These are phyloP conservation scores for Psilocybe sp. DNA, from an alignment of 768 basidiomycete genomes.

Conservation along the genomic window DNA sequence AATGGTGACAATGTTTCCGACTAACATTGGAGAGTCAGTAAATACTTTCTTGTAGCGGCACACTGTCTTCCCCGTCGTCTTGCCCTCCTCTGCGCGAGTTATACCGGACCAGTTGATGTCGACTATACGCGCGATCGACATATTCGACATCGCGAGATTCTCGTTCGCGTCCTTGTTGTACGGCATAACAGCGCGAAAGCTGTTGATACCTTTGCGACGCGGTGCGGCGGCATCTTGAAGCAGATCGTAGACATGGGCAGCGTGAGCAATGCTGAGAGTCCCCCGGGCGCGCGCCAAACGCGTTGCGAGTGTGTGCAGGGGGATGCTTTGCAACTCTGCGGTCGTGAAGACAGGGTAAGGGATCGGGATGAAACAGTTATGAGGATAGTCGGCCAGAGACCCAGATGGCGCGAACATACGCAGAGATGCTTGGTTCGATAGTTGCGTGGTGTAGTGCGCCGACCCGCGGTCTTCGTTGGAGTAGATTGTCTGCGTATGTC, in stretches of 20 bases:
- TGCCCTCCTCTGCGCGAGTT: conserved; percentile 13
- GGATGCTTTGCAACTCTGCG: conserved; percentile 21
- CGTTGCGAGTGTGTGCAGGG: conserved; percentile 22
- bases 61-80: conserved; percentile 20
- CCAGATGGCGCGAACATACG: conserved; percentile 21
- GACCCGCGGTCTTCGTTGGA: conserved; percentile 22
- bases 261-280: too few species aligned
- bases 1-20: conserved; percentile 33
- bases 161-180: conserved; percentile 29
- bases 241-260: too few species aligned
- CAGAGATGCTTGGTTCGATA: conserved; percentile 34
- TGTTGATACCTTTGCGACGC: neutral
- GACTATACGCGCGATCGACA: conserved; percentile 33
- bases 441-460: conserved; percentile 18
- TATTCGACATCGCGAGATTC: conserved; percentile 32
- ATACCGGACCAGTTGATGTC: conserved; percentile 33
- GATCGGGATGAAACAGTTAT: conserved; percentile 34
- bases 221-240: too few species aligned
- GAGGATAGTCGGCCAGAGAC: conserved; percentile 24
- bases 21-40: conserved; percentile 25
- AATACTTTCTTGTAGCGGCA: conserved; percentile 35
- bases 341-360: conserved; percentile 36
- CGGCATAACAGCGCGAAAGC: conserved; percentile 20
- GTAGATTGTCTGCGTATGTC: conserved; percentile 25
- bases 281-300: too few species aligned